phyloP scores from a whole-genome alignment of 371 early-diverging fungal species.

The Mortierella sp. region DNA sequence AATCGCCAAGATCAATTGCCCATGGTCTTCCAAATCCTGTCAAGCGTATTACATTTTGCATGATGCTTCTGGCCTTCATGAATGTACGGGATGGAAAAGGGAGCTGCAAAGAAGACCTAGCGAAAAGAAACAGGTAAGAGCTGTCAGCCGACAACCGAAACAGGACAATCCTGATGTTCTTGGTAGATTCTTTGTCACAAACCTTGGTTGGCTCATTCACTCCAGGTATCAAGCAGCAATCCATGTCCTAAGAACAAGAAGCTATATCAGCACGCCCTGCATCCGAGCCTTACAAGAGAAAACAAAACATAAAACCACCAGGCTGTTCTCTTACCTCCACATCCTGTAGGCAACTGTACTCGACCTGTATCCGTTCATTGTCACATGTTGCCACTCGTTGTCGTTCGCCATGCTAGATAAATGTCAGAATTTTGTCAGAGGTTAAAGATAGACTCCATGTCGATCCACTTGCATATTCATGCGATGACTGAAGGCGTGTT shows the following conservation, averaged over 20 bases:
- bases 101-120: conserved; percentile 48
- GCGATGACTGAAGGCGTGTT: not conserved
- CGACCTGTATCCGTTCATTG: conserved; percentile 50
- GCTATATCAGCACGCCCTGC: too few relatives aligned
- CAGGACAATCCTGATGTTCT: not conserved
- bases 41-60: conserved; percentile 22
- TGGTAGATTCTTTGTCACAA: not conserved
- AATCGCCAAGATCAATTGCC: not conserved
- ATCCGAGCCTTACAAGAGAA: not conserved
- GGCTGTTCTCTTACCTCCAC: conserved; percentile 19
- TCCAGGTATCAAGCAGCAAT: conserved; percentile 43
- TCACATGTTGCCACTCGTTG: conserved; percentile 36
- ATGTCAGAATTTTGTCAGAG: not conserved
- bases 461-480: not conserved
- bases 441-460: not conserved
- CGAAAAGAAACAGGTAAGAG: not conserved
- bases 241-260: conserved; percentile 32
- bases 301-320: not conserved
- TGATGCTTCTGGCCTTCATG: conserved; percentile 9
- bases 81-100: conserved; percentile 25
- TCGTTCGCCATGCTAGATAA: conserved; percentile 32
- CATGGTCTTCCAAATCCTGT: not conserved
- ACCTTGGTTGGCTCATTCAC: conserved; percentile 48
- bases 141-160: too few relatives aligned
- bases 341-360: conserved; percentile 40